A percentile compares a stretch with the other conserved stretches of the same genome.
Evolutionary conservation across 1,284 basidiomycete genomes (phyloP).

Genomic region (Rhizoctonia solani): DNA sequence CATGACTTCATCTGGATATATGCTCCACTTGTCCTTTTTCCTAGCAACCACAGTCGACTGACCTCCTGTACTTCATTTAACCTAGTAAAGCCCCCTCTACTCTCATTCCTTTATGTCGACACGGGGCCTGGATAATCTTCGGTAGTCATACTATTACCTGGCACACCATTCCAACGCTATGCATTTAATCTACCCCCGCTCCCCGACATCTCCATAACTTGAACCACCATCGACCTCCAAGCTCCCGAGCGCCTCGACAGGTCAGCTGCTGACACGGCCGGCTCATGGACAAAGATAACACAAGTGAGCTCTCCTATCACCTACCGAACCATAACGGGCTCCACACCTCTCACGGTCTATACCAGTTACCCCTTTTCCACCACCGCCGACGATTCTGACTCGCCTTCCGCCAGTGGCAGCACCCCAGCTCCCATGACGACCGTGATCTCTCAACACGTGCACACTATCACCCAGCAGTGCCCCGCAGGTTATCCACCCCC

Average conservation of each 20-base stretch:
- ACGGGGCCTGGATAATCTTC: too few species aligned
- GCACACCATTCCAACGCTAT: too few species aligned
- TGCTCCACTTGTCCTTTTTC: too few species aligned
- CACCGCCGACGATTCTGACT: conserved; percentile 9
- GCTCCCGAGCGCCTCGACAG: not conserved
- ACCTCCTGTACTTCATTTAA: too few species aligned
- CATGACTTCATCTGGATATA: too few species aligned
- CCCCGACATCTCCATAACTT: too few species aligned
- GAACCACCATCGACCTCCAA: not conserved
- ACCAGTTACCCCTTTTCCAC: conserved; percentile 4
- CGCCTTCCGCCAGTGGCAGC: not conserved
- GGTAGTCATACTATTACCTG: too few species aligned
- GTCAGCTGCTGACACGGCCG: conserved; percentile 6
- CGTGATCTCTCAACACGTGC: not conserved
- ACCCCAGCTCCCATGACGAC: not conserved
- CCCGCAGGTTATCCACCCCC: not conserved
- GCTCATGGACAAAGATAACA: conserved; percentile 22
- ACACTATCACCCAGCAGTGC: conserved; percentile 19
- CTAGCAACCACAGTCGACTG: too few species aligned
- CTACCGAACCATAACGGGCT: conserved; percentile 10
- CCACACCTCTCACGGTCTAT: conserved; percentile 5
- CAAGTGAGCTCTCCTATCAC: conserved; percentile 9
- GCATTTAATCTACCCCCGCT: too few species aligned
- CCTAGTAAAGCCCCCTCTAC: too few species aligned
- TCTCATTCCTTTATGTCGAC: too few species aligned